Base-by-base conservation (phyloP, 306 rosid species). In the Styphnolobium japonicum region DNA sequence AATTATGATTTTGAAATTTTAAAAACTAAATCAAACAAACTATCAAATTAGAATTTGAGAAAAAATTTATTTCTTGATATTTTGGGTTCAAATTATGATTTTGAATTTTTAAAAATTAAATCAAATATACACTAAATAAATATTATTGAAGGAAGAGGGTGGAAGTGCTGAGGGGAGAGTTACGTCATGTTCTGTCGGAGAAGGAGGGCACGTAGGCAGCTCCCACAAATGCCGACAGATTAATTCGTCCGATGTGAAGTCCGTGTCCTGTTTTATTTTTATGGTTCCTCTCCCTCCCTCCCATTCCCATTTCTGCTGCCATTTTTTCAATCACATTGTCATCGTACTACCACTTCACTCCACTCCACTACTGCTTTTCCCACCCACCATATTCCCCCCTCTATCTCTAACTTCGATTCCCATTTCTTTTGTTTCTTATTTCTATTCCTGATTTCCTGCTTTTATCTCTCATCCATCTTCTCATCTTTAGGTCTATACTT, bases 221-320 rank as follows among this genome's bases (percentile, higher is more conserved):
- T 88, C 84, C 91, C 86, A 42, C 77, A 85, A 82, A 80, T 86
- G 88, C 89, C 90, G 90, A 89, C 94, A 86, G 71, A 55, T 82
- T 86, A 53, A 83, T 76, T 70, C 71, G 52, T 80, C 70, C 69
- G 49, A 83, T 65, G 82, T 71, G 61, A 76, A 69, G 74, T 73
- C 79, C 52, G 61, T 77, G 80, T 84, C 81, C 74, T 62, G 74
- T 10, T 33, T 70, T 39, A 49, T 60, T 64, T 70, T 22, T 53
- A 52, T 77, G 43, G 34, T 72, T 62, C 10, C 70, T 15, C 4
- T 3, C 5, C 18, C 15, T 18, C 15, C 19, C 6, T 52, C 19
- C 62, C 31, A 6, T 23, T 60, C 22, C 18, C 63, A 9, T 49
- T 61, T 34, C 67, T 63, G 45, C 60, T 78, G 2, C 66, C 84